phyloP scores from a whole-genome alignment of 2,329 filamentous ascomycete species.

The Botrytis galanthina region DNA sequence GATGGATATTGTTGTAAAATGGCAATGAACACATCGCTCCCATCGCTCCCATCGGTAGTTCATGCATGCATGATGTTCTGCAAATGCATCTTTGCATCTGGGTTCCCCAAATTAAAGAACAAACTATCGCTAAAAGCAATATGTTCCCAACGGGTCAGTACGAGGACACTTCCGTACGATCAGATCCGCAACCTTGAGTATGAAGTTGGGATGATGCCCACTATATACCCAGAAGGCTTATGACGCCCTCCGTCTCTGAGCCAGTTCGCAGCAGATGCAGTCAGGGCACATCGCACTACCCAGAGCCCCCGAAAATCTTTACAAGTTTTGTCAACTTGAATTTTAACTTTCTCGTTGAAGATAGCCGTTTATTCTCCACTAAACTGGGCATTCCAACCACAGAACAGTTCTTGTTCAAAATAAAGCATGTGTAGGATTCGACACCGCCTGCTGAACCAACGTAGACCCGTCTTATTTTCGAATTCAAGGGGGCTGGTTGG shows the following conservation, averaged over 20 bases:
- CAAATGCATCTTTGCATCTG: background rate
- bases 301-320: background rate
- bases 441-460: background rate
- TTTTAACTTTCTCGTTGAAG: background rate
- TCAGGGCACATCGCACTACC: background rate
- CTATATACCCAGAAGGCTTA: background rate
- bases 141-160: background rate
- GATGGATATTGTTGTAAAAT: background rate
- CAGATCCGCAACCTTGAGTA: background rate
- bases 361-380: background rate
- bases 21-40: background rate
- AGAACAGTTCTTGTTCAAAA: background rate
- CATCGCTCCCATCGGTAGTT: slow-evolving; percentile 1
- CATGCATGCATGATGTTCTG: slow-evolving; percentile 11
- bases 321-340: background rate
- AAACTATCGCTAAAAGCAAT: background rate
- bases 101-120: background rate
- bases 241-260: background rate
- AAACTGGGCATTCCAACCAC: background rate
- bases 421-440: background rate
- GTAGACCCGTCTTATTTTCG: slow-evolving; percentile 4
- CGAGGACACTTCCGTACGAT: background rate
- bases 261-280: background rate
- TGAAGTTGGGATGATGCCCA: background rate
- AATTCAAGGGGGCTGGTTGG: slow-evolving; percentile 14